These are phyloP conservation scores for Carnegiea gigantea DNA, from an alignment of 179 eudicot genomes.

Conservation along the genomic window DNA sequence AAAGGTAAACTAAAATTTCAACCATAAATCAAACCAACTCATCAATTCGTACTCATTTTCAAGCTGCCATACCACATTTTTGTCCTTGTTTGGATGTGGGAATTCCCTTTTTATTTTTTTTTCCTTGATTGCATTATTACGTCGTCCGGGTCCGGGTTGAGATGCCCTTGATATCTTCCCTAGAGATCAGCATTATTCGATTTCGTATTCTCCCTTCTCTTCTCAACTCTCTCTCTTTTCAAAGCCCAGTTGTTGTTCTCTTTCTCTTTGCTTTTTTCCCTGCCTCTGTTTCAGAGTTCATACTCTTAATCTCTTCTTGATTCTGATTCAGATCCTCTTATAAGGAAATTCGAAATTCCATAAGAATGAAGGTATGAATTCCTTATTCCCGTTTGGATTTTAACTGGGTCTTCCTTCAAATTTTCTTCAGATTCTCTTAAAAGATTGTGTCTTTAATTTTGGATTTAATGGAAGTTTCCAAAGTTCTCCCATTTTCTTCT, in stretches of 20 bases:
- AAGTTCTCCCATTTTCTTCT: neutral
- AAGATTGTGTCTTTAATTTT: neutral
- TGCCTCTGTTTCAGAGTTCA: too few species aligned
- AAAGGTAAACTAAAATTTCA: too few species aligned
- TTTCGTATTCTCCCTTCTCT: constrained; percentile 24
- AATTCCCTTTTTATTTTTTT: neutral
- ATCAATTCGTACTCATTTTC: neutral
- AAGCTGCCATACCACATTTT: neutral
- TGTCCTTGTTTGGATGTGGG: neutral
- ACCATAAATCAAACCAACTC: too few species aligned
- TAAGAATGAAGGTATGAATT: constrained; percentile 31
- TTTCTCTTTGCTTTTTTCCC: neutral
- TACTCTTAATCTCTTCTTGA: neutral
- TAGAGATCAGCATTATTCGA: constrained; percentile 18
- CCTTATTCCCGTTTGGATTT: neutral
- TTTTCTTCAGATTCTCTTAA: neutral
- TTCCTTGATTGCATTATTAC: neutral
- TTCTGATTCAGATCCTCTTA: constrained; percentile 8
- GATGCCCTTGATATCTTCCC: constrained; percentile 25
- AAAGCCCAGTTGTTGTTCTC: constrained; percentile 1
- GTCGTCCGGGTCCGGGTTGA: constrained; percentile 15
- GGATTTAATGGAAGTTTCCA: neutral
- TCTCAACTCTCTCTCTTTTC: constrained; percentile 3
- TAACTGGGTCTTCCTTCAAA: neutral
- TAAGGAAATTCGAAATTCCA: neutral